Percentiles rank a stretch among this genome's conserved stretches.
These are phyloP conservation scores for Taiozyma sp. DNA, from an alignment of 1,139 yeast genomes.

Conservation along the genomic window DNA sequence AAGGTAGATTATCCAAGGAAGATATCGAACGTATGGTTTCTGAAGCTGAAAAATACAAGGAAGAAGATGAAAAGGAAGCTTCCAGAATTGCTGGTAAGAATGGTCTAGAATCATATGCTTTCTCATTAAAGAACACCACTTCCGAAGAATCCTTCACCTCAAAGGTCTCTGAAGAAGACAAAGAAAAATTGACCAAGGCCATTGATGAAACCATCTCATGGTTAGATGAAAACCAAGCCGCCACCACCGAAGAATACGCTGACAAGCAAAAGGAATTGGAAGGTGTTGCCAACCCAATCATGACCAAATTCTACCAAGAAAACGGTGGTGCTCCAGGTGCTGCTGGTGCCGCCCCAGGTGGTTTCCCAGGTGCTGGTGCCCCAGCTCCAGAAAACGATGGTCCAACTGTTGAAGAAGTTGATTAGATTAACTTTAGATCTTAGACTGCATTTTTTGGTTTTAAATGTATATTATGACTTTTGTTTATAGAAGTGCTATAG, in stretches of 20 bases:
- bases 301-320: conserved; percentile 85
- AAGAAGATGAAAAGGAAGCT: conserved; percentile 80
- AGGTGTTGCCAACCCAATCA: conserved; percentile 90
- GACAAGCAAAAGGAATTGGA: conserved; percentile 94
- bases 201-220: conserved; percentile 83
- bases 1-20: conserved; percentile 93
- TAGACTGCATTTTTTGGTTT: not conserved
- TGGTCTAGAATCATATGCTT: conserved; percentile 88
- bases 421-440: conserved; percentile 4
- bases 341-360: conserved; percentile 66
- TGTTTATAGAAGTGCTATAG: not conserved
- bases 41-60: conserved; percentile 85
- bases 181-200: conserved; percentile 74
- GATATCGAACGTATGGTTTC: conserved; percentile 94
- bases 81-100: conserved; percentile 79
- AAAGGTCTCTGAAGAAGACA: conserved; percentile 78
- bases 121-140: conserved; percentile 81
- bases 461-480: not conserved
- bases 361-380: conserved; percentile 64
- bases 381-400: conserved; percentile 61
- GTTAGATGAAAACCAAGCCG: conserved; percentile 87
- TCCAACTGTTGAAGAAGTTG: no score
- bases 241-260: conserved; percentile 79
- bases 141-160: conserved; percentile 77
- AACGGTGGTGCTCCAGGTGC: conserved; percentile 63